Evolutionary conservation across 495 filamentous ascomycete genomes (phyloP).

Genomic region (Chaetomium fimeti): DNA sequence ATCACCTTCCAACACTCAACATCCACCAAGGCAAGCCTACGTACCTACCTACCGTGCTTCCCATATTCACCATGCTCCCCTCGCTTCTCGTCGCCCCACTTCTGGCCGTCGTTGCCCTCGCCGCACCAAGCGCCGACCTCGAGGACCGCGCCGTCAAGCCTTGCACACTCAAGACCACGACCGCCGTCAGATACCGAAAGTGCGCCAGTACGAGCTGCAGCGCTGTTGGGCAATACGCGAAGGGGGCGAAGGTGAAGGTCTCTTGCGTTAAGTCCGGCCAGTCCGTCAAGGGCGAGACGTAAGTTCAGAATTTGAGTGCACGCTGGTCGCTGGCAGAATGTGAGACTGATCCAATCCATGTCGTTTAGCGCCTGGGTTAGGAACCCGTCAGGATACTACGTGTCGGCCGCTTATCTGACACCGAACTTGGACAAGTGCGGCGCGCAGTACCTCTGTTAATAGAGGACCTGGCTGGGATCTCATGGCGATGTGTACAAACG

Average conservation of each 20-base stretch:
- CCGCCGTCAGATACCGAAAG: constrained; percentile 5
- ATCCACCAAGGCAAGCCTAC: constrained; percentile 1
- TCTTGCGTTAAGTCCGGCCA: background rate
- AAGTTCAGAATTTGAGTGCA: constrained; percentile 5
- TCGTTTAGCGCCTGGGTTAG: constrained; percentile 4
- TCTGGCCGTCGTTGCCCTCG: constrained; percentile 7
- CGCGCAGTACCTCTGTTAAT: constrained; percentile 2
- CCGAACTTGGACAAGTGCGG: constrained; percentile 7
- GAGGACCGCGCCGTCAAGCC: constrained; percentile 4
- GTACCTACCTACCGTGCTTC: background rate
- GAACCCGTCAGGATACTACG: constrained; percentile 4
- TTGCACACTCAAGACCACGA: constrained; percentile 7
- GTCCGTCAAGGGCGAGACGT: constrained; percentile 5
- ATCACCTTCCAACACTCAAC: constrained; percentile 5
- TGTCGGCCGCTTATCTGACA: constrained; percentile 5
- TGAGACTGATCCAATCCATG: constrained; percentile 3
- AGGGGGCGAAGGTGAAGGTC: constrained; percentile 2
- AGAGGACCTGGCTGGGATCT: constrained; percentile 1
- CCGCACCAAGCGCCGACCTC: constrained; percentile 2
- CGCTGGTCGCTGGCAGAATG: background rate
- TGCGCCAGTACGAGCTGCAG: constrained; percentile 4
- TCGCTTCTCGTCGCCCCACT: constrained; percentile 3
- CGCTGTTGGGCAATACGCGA: constrained; percentile 4
- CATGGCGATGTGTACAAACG: background rate
- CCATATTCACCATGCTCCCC: constrained; percentile 5